phyloP scores from a whole-genome alignment of 2,329 filamentous ascomycete genomes.

The Phialemonium atrogriseum region DNA sequence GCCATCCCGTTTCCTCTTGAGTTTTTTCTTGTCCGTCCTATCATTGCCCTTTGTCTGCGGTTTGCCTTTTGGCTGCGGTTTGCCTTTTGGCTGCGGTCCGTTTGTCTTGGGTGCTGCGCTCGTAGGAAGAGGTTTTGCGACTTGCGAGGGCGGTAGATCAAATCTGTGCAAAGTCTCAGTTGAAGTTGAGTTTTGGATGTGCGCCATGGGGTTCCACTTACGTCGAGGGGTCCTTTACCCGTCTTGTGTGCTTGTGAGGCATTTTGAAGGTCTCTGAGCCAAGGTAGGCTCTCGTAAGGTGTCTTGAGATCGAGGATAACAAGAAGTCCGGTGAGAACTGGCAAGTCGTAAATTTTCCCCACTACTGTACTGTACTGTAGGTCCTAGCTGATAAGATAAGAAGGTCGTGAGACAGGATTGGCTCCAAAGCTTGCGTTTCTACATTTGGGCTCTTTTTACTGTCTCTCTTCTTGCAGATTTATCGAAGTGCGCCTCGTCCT shows the following conservation, averaged over 20 bases:
- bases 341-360: conserved; percentile 6
- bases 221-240: conserved; percentile 46
- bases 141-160: conserved; percentile 39
- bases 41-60: conserved; percentile 18
- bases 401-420: too few relatives aligned
- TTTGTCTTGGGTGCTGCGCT: conserved; percentile 22
- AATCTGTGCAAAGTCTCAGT: conserved; percentile 26
- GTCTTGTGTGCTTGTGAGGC: conserved; percentile 82
- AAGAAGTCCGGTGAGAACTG: too few relatives aligned
- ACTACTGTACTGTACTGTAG: too few relatives aligned
- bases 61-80: conserved; percentile 17
- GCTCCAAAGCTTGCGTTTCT: too few relatives aligned
- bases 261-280: too few relatives aligned
- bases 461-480: too few relatives aligned
- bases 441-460: too few relatives aligned
- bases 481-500: too few relatives aligned
- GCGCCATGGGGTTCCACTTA: conserved; percentile 18
- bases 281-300: too few relatives aligned
- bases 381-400: too few relatives aligned
- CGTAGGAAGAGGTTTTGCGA: conserved; percentile 42
- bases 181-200: background rate
- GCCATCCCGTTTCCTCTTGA: conserved; percentile 38
- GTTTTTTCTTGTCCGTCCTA: conserved; percentile 26
- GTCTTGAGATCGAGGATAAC: too few relatives aligned
- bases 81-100: conserved; percentile 34